Base-by-base conservation (phyloP, 1,284 basidiomycete genomes). In the Ceratobasidium papillatum region DNA sequence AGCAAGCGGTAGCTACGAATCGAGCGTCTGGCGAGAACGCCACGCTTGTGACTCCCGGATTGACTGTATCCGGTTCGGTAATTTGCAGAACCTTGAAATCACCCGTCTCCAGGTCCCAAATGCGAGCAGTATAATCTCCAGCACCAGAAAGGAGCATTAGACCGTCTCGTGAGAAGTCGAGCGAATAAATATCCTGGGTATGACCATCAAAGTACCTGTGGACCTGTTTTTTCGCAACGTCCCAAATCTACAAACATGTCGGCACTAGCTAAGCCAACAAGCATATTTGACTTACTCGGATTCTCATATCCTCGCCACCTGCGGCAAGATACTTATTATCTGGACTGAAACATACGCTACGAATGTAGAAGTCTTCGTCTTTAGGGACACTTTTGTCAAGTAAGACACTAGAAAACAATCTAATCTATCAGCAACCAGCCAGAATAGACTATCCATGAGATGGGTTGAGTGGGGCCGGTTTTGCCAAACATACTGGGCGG, bases 171-270 rank as follows among this genome's bases (percentile, higher is more conserved):
- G 92, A 92, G 81, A 95, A 96, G 80, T 94, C 94, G 75, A 97
- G 88, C 4, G 94, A 94, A 82, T 96, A 97, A 78, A 97, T 95
- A 82, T 95, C 95, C 80, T 94, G 91, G 80, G 91, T 89, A 83
- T 97, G 95, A 1, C 94, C 95, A 64, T 90, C 88, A 77, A 96
- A 92, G 25, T 93, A 85, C 75, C 88, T 89, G 75, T 88, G 85
- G 78, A 95, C 91, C 59, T 87, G 86, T 79, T 89, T 89, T 80
- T 89, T 89, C 36, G 86, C 85, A 78, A 96, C 92, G 80, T 96
- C 93, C 95, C 95, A 96, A 79, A 94, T 93, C 93, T 92, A 17
- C 34, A 75, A 38, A 43, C 27, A 45, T 4, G n/a, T 34, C 12
- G 22, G 38, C 30, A 25, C 45, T 36, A 14, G 77, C 49, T 56